A percentile compares a stretch with the other conserved stretches of the same genome.
phyloP scores from a whole-genome alignment of 345 rosid species.

The Fremontodendron californicum region DNA sequence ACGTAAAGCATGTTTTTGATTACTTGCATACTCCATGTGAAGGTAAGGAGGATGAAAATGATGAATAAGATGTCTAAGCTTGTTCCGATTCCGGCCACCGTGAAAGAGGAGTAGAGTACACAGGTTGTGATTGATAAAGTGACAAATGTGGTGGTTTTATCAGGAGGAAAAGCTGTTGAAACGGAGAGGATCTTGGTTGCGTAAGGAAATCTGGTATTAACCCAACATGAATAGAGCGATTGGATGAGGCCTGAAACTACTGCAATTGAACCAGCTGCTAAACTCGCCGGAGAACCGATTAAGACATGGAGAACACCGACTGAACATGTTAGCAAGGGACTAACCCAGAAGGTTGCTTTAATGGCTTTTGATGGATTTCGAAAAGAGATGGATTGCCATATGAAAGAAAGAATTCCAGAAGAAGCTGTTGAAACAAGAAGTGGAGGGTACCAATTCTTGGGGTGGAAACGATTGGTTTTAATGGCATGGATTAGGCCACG shows the following conservation, averaged over 20 bases:
- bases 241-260: slow-evolving; percentile 44
- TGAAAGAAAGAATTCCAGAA: slow-evolving; percentile 46
- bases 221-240: slow-evolving; percentile 75
- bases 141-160: slow-evolving; percentile 32
- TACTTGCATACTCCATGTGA: slow-evolving; percentile 76
- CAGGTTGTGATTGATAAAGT: slow-evolving; percentile 28
- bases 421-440: slow-evolving; percentile 51
- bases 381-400: slow-evolving; percentile 49
- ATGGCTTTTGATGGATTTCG: slow-evolving; percentile 46
- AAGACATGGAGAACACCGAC: slow-evolving; percentile 53
- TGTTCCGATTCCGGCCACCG: slow-evolving; percentile 67
- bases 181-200: slow-evolving; percentile 45
- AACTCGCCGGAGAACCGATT: slow-evolving; percentile 44
- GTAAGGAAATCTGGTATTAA: slow-evolving; percentile 50
- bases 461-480: slow-evolving; percentile 49
- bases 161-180: slow-evolving; percentile 49
- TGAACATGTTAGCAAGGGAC: slow-evolving; percentile 58
- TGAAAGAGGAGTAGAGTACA: slow-evolving; percentile 46
- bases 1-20: slow-evolving; percentile 55
- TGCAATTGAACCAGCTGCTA: slow-evolving; percentile 42
- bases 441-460: slow-evolving; percentile 75
- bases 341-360: slow-evolving; percentile 60
- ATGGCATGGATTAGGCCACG: slow-evolving; percentile 50
- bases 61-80: slow-evolving; percentile 50
- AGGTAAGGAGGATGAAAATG: slow-evolving; percentile 48